Percentiles rank a stretch among this genome's conserved stretches.
Conservation (phyloP, 352 stramenopile species). For the Phytopythium oedochilum region DNA sequence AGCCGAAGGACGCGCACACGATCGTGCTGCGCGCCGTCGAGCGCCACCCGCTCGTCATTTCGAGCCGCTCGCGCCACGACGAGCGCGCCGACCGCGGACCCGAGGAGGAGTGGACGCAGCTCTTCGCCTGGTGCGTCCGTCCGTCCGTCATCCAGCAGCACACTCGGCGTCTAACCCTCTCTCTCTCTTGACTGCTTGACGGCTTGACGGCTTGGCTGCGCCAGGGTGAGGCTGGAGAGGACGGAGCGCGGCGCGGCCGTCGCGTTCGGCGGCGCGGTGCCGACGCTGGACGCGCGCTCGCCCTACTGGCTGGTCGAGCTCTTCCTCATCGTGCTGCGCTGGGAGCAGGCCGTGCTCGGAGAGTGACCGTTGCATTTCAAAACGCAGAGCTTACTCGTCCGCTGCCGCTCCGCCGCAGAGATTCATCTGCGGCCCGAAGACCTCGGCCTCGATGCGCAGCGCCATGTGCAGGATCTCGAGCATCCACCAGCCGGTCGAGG, state of each 20-base stretch:
- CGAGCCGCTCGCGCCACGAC: not conserved
- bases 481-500: slow-evolving; percentile 56
- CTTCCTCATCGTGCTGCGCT: slow-evolving; percentile 1
- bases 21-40: slow-evolving; percentile 38
- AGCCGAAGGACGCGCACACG: slow-evolving; percentile 8
- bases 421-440: slow-evolving; percentile 34
- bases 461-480: slow-evolving; percentile 72
- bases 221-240: slow-evolving; percentile 25
- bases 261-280: slow-evolving; percentile 24
- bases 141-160: too few species aligned
- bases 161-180: not conserved
- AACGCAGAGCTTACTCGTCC: too few species aligned
- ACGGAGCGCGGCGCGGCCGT: slow-evolving; percentile 21
- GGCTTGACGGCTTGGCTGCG: too few species aligned
- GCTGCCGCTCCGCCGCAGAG: too few species aligned
- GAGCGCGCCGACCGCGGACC: not conserved
- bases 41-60: slow-evolving; percentile 11
- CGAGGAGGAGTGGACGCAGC: slow-evolving; percentile 17
- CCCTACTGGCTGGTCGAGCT: slow-evolving; percentile 4
- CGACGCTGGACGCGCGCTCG: slow-evolving; percentile 28
- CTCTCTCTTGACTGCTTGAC: not conserved
- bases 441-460: slow-evolving; percentile 46
- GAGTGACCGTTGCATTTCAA: not conserved
- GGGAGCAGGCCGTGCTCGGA: not conserved
- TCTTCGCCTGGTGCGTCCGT: slow-evolving; percentile 12